Evolutionary conservation across 2,329 filamentous ascomycete genomes (phyloP), one percentile per base, ranked within the genome.

Genomic region (Spiromastix sp.): DNA sequence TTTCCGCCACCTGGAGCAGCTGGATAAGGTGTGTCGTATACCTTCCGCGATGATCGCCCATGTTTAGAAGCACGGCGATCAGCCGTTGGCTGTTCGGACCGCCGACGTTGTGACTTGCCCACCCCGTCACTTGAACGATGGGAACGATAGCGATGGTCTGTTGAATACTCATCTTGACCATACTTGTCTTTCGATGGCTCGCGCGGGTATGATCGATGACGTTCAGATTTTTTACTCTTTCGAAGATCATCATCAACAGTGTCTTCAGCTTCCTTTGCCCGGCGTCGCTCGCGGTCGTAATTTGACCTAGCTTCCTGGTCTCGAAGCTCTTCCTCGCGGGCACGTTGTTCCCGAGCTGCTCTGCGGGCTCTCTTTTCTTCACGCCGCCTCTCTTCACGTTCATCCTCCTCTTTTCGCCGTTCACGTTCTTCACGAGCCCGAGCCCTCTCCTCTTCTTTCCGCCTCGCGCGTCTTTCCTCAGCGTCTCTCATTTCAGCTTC

Each of bases 281-380:
- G 52, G 34, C 58, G 52, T 21, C 58, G 56, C 40, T 64, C 61
- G 17, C 60, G 59, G 10, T 57, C 12, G 15, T 12, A 11, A 9
- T 8, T n/a, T 16, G 27, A 30, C 27, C 8, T 30, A 6, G 39
- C 52, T 42, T 53, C 50, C 30, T 36, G 16, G 42, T 59, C 54
- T 40, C 55, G 32, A 32, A 42, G 8, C 5, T 37, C 53, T 41
- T 61, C 58, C 9, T 59, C 55, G 4, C 55, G 56, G 21, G 55
- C 47, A 22, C 51, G 50, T 21, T 53, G 52, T 40, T 55, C 56
- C 40, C 47, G 43, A 5, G 76, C 76, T 6, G 70, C 67, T 5
- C 72, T 67, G 25, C 74, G 67, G 2, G 69, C 68, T 34, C 77
- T 72, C 43, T 71, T 76, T 39, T 79, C 74, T 42, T 74, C 72